Percentiles rank a stretch among this genome's conserved stretches.
Conservation (phyloP, 1,284 basidiomycete species). For the Ustilago esculenta region DNA sequence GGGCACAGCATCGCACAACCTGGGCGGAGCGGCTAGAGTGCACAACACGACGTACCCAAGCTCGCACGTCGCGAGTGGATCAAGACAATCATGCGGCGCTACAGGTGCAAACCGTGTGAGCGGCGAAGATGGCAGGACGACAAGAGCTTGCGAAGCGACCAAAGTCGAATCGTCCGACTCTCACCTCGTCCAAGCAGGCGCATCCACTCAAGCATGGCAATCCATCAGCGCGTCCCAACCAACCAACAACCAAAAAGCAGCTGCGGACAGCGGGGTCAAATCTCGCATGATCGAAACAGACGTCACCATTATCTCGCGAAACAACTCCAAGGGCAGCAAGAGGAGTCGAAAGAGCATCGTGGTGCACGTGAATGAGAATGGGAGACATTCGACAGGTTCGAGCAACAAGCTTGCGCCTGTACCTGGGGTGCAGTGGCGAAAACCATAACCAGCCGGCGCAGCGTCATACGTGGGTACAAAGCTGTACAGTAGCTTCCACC, state of each 20-base stretch:
- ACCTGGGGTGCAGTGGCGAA: conserved; percentile 42
- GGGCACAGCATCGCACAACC: background rate
- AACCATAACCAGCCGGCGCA: too few relatives aligned
- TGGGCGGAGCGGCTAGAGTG: conserved; percentile 10
- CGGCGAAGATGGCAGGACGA: conserved; percentile 20
- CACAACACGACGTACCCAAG: too few relatives aligned
- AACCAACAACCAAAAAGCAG: too few relatives aligned
- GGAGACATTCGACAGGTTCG: conserved; percentile 13
- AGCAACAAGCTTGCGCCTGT: conserved; percentile 18
- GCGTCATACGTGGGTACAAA: too few relatives aligned
- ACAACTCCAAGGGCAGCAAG: conserved; percentile 34
- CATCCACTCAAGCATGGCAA: background rate
- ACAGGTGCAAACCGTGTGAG: too few relatives aligned
- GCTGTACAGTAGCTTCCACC: too few relatives aligned
- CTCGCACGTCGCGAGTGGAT: too few relatives aligned
- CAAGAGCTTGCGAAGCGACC: conserved; percentile 22
- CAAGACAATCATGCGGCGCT: too few relatives aligned
- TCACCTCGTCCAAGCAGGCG: too few relatives aligned
- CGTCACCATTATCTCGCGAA: conserved; percentile 19
- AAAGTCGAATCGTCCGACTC: conserved; percentile 24
- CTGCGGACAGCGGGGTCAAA: background rate
- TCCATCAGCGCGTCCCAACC: background rate
- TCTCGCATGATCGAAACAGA: conserved; percentile 33
- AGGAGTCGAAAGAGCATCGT: conserved; percentile 20
- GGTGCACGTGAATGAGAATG: conserved; percentile 30